Evolutionary conservation across 495 filamentous ascomycete species (phyloP), one percentile per base, ranked within the genome.

Genomic region (Hypoxylon lenormandii): DNA sequence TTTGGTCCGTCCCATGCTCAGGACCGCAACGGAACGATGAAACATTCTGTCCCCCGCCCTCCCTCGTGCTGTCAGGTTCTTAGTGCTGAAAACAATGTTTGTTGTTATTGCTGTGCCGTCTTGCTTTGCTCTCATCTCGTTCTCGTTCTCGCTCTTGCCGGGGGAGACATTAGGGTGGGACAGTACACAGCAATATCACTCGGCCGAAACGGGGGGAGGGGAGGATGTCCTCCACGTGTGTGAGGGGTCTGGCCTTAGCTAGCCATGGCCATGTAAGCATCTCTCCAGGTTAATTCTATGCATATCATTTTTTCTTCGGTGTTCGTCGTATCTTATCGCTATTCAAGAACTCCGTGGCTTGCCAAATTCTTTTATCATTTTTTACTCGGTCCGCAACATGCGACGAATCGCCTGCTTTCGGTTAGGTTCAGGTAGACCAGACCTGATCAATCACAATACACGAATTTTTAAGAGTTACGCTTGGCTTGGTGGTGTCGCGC

Each of bases 141-240:
- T 52, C 30, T 43, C 45, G n/a, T 43, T 40, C 46, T 62, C 47
- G 45, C 30, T 62, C 4, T 5, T 5, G 15, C 38, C 15, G 38
- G 26, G 13, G 10, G 6, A 33, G 30, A 8, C 6, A 33, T 7
- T 8, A 8, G 30, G 3, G 10, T 11, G 10, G 30, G 10, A 33
- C 30, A 33, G 1, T 33, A 33, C 30, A 33, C 30, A 33, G n/a
- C 30, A 1, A 33, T 11, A 33, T 33, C 30, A 33, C 57, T 65
- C 60, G 67, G 67, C 67, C 67, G 67, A 70, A 64, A 70, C 42
- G 49, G 56, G 56, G 54, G n/a, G n/a, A n/a, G n/a, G n/a, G n/a
- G n/a, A n/a, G n/a, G n/a, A n/a, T n/a, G 43, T 43, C 30, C 60
- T 37, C 60, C 30, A 33, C 30, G 30, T 33, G 30, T 50, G 56